phyloP scores from a whole-genome alignment of 352 stramenopile species.

The Thalassiosira hispida region DNA sequence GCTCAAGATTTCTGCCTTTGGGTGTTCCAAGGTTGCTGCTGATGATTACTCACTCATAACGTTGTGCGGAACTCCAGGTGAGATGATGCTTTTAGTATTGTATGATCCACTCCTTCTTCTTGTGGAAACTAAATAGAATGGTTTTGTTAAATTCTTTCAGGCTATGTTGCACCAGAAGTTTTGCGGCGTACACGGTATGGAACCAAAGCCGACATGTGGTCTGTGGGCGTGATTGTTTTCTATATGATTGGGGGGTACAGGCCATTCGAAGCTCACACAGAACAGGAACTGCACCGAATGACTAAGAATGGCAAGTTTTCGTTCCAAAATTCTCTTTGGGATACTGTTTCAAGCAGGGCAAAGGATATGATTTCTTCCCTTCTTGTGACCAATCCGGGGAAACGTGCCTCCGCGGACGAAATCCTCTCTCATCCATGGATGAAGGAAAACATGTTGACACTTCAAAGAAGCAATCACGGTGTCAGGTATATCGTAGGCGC shows the following conservation, averaged over 20 bases:
- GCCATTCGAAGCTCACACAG: slow-evolving; percentile 93
- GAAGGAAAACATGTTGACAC: no score
- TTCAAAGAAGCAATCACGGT: no score
- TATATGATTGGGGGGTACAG: slow-evolving; percentile 87
- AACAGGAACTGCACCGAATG: slow-evolving; percentile 74
- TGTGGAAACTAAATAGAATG: no score
- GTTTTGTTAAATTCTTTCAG: slow-evolving; percentile 87
- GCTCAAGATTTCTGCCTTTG: slow-evolving; percentile 91
- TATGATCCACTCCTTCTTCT: slow-evolving; percentile 88
- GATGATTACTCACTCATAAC: slow-evolving; percentile 67
- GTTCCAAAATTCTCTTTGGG: slow-evolving; percentile 91
- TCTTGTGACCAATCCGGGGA: slow-evolving; percentile 91
- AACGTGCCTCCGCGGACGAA: slow-evolving; percentile 88
- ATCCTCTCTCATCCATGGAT: slow-evolving; percentile 81
- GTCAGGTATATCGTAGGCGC: no score
- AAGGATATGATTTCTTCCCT: slow-evolving; percentile 94
- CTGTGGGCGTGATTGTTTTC: slow-evolving; percentile 89
- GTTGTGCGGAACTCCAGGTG: slow-evolving; percentile 84
- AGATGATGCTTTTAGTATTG: slow-evolving; percentile 79
- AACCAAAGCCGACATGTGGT: slow-evolving; percentile 90
- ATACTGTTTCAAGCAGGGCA: slow-evolving; percentile 89
- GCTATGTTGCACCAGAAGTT: slow-evolving; percentile 95
- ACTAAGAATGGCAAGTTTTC: slow-evolving; percentile 65
- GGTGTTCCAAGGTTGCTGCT: slow-evolving; percentile 83
- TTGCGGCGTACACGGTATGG: slow-evolving; percentile 88